phyloP scores from a whole-genome alignment of 176 grass and related monocot species.

The Avena eriantha region DNA sequence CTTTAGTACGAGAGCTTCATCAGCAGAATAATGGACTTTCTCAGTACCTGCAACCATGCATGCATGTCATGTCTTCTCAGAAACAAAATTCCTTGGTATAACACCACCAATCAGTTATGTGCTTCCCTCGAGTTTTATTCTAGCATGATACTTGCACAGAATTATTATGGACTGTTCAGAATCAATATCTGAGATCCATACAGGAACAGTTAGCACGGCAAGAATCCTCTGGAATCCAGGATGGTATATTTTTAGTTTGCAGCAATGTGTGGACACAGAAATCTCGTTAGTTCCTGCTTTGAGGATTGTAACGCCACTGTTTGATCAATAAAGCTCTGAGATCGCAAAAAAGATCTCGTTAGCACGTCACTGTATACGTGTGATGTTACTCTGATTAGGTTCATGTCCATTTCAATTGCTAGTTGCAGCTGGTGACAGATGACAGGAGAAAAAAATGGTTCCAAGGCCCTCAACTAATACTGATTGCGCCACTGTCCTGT shows the following conservation, averaged over 20 bases:
- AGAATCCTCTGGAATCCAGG: neutral
- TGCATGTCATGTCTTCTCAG: neutral
- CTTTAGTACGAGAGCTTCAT: conserved; percentile 79
- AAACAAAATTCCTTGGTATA: neutral
- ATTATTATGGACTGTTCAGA: neutral
- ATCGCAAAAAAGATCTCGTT: neutral
- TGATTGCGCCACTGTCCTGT: neutral
- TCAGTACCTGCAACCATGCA: conserved; percentile 52
- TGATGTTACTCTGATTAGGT: conserved; percentile 19
- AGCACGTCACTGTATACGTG: neutral
- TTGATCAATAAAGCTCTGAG: too few relatives aligned
- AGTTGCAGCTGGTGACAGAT: neutral
- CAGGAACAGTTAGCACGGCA: neutral
- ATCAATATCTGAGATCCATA: neutral
- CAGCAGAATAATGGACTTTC: conserved; percentile 65
- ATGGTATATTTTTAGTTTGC: neutral
- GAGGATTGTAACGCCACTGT: too few relatives aligned
- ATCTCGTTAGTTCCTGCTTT: too few relatives aligned
- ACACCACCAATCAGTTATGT: neutral
- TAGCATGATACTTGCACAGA: neutral
- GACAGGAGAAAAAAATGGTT: neutral
- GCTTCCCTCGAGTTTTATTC: neutral
- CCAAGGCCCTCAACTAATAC: neutral
- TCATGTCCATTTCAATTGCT: conserved; percentile 37
- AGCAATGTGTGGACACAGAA: neutral